Evolutionary conservation across 2,329 filamentous ascomycete genomes (phyloP), one percentile per base, ranked within the genome.

Genomic region (Trichoderma sp.): DNA sequence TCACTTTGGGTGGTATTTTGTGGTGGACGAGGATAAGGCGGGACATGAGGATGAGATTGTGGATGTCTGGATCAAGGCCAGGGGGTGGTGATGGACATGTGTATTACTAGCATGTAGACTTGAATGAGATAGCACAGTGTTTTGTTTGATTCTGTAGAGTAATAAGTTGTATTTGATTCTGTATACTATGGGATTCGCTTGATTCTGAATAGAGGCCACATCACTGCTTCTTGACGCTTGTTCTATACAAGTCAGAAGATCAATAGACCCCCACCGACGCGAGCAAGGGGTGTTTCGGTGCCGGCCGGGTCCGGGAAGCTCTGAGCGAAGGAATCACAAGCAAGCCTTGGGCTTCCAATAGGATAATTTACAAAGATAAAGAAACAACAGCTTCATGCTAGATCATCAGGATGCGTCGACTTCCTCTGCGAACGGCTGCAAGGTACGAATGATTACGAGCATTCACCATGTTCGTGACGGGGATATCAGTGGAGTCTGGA

Each of bases 1-100:
- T 0, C 86, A 87, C 32, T 92, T 89, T 78, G 87, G 85, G 2
- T 92, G 87, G 84, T 95, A 93, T 78, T 80, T 93, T 22, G 80
- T 94, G 37, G 87, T 94, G 2, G 91, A 94, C 77, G 87, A 86
- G 32, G 81, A 84, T 60, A 78, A 77, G 17, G 78, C 81, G 63
- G 84, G 82, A 0, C 80, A 81, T 25, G 84, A 87, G 71, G 83
- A 89, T 68, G 84, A 86, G 72, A 83, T 92, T 69, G 82, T 92
- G n/a, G 92, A 94, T 81, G 85, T 94, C 25, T 94, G 91, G 91
- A 68, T 72, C 60, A 73, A 72, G 68, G 73, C 72, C 2, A 64
- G 72, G 58, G 75, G 74, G 1, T 76, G 74, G 74, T 75, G 34
- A 53, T 17, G 27, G 17, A 3, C 12, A 39, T 39, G 35, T n/a